Base-by-base conservation (phyloP, 2,329 filamentous ascomycete genomes). In the Zymoseptoria crescenta region DNA sequence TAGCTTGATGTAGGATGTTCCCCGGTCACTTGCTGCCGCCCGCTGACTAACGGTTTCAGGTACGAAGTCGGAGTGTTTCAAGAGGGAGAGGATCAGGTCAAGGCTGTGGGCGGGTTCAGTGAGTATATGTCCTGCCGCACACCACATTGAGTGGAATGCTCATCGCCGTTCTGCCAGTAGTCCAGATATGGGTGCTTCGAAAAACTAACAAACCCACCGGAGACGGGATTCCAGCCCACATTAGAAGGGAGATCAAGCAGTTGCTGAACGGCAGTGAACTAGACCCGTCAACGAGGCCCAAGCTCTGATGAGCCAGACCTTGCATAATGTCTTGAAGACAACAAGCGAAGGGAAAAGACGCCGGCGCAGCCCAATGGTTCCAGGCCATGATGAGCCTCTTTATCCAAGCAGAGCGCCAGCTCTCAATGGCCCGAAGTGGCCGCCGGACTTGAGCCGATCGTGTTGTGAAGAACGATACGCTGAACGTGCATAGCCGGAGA, bases 61-160 rank as follows among this genome's bases (percentile, higher is more conserved):
- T 97, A 96, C 70, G 93, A 97, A 71, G 84, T 96, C 59, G 94
- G 86, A 0, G 80, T 97, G 1, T 97, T 96, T 69, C 86, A 90
- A 70, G 80, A 83, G 60, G 89, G 87, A 0, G 77, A 86, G 2
- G 84, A 89, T 1, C 77, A 82, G 20, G 89, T 94, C 8, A 90
- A 88, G 70, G 90, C 91, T 9, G 62, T 66, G 0, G 64, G 64
- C 28, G 62, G 64, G 16, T 65, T 65, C 57, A 56, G 35, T 41
- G 16, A 41, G 35, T 9, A 41, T 16, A 13, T 41, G 10, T 16
- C 9, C 9, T 41, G 4, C 35, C 10, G 35, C 35, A 10, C 29
- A 35, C 8, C 8, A 4, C 13, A 51, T 5, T 16, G 49, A 9
- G 49, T 51, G 9, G 19, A n/a, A n/a, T 28, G 49, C 20, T 54